A percentile compares a stretch with the other conserved stretches of the same genome.
Evolutionary conservation across 1,284 basidiomycete genomes (phyloP).

Genomic region (Moesziomyces antarcticus): DNA sequence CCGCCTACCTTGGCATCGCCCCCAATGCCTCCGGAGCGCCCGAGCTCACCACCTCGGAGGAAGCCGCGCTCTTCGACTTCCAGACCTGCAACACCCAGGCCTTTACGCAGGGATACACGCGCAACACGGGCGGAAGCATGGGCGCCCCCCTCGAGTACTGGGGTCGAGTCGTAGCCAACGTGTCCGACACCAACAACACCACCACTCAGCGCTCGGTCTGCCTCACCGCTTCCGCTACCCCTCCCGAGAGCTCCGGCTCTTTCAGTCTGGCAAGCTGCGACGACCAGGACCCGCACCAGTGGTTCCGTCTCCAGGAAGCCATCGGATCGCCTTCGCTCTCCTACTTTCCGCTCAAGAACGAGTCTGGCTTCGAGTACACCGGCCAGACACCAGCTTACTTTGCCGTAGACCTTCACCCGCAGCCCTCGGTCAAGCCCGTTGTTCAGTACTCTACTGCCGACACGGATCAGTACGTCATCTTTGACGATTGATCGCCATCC

Average conservation of each 20-base stretch:
- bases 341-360: constrained; percentile 36
- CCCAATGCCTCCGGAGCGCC: neutral
- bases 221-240: constrained; percentile 9
- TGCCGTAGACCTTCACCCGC: constrained; percentile 14
- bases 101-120: constrained; percentile 33
- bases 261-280: constrained; percentile 13
- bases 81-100: constrained; percentile 33
- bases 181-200: neutral
- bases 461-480: constrained; percentile 18
- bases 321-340: constrained; percentile 7
- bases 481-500: constrained; percentile 3
- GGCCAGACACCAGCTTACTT: constrained; percentile 31
- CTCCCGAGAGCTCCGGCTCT: neutral
- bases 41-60: constrained; percentile 6
- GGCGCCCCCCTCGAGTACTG: constrained; percentile 39
- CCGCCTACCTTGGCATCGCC: constrained; percentile 7
- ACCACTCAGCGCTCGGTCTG: constrained; percentile 3
- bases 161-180: constrained; percentile 29
- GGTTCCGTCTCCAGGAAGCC: constrained; percentile 38
- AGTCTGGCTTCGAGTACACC: constrained; percentile 21
- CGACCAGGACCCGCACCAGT: constrained; percentile 23
- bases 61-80: constrained; percentile 17
- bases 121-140: constrained; percentile 25
- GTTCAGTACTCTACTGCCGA: constrained; percentile 6
- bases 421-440: constrained; percentile 1